Evolutionary conservation across 2,329 filamentous ascomycete species (phyloP).

Genomic region (Truncatella angustata): DNA sequence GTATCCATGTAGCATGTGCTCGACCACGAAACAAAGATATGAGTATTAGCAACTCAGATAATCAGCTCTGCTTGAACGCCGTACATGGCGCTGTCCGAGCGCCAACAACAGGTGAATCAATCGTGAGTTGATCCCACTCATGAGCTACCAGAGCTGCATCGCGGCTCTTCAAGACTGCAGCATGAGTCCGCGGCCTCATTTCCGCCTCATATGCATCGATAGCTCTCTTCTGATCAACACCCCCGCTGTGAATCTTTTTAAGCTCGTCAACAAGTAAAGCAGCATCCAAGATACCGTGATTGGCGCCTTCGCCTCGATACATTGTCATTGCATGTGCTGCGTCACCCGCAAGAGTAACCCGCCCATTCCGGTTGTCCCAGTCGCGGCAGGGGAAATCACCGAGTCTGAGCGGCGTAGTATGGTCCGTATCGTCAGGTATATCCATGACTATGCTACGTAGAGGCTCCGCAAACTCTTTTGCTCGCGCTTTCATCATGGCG

Average conservation of each 20-base stretch:
- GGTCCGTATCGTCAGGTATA: slow-evolving; percentile 37
- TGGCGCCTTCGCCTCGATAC: slow-evolving; percentile 41
- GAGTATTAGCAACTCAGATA: too few relatives aligned
- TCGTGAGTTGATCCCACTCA: background rate
- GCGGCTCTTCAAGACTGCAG: slow-evolving; percentile 11
- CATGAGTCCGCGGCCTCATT: slow-evolving; percentile 2
- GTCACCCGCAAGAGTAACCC: slow-evolving; percentile 50
- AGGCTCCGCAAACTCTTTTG: slow-evolving; percentile 31
- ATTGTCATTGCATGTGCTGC: slow-evolving; percentile 60
- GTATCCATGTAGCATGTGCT: background rate
- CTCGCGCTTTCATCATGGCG: slow-evolving; percentile 37
- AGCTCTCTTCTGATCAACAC: background rate
- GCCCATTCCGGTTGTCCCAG: slow-evolving; percentile 42
- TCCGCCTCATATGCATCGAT: slow-evolving; percentile 1
- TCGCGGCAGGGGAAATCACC: slow-evolving; percentile 35
- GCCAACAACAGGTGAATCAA: background rate
- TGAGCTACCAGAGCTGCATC: slow-evolving; percentile 21
- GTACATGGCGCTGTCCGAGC: background rate
- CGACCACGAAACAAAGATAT: background rate
- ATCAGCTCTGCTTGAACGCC: slow-evolving; percentile 1
- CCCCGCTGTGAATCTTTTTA: background rate
- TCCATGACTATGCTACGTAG: slow-evolving; percentile 40
- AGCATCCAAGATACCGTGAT: slow-evolving; percentile 40
- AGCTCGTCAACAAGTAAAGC: slow-evolving; percentile 23
- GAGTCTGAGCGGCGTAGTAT: slow-evolving; percentile 12